Conservation (phyloP, 108 stramenopile species). For the Craspedostauros australis region DNA sequence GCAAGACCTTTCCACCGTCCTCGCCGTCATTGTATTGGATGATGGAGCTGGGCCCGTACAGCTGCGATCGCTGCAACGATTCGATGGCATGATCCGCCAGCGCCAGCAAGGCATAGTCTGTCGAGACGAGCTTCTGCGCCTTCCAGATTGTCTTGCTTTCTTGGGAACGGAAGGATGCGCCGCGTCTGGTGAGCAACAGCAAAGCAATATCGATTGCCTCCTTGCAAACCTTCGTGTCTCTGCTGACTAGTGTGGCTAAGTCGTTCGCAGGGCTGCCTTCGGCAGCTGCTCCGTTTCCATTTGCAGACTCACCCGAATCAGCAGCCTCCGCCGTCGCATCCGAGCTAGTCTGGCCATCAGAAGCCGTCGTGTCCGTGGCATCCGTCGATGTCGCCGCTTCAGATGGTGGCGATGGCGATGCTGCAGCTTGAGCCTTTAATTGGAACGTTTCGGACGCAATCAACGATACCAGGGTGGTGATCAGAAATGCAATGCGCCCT, state of each 20-base stretch:
- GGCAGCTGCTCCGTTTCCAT: slow-evolving; percentile 11
- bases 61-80: slow-evolving; percentile 35
- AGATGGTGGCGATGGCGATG: no score
- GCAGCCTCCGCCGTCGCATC: no score
- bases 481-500: slow-evolving; percentile 36
- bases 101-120: slow-evolving; percentile 57
- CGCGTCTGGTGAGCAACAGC: slow-evolving; percentile 61
- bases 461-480: slow-evolving; percentile 43
- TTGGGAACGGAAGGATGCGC: slow-evolving; percentile 55
- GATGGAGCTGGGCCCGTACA: slow-evolving; percentile 17
- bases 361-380: no score
- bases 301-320: no score
- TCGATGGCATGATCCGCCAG: slow-evolving; percentile 49
- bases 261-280: slow-evolving; percentile 18
- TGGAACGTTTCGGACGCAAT: slow-evolving; percentile 67
- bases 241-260: slow-evolving; percentile 29
- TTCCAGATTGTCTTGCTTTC: slow-evolving; percentile 70
- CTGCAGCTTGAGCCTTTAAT: slow-evolving; percentile 19
- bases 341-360: no score
- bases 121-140: slow-evolving; percentile 70
- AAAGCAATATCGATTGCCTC: slow-evolving; percentile 63
- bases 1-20: slow-evolving; percentile 73
- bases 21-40: slow-evolving; percentile 79
- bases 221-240: slow-evolving; percentile 77
- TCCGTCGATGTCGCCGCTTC: neutral